A percentile compares a stretch with the other conserved stretches of the same genome.
Evolutionary conservation across 2,329 filamentous ascomycete species (phyloP).

Genomic region (Epichloe hybrida): DNA sequence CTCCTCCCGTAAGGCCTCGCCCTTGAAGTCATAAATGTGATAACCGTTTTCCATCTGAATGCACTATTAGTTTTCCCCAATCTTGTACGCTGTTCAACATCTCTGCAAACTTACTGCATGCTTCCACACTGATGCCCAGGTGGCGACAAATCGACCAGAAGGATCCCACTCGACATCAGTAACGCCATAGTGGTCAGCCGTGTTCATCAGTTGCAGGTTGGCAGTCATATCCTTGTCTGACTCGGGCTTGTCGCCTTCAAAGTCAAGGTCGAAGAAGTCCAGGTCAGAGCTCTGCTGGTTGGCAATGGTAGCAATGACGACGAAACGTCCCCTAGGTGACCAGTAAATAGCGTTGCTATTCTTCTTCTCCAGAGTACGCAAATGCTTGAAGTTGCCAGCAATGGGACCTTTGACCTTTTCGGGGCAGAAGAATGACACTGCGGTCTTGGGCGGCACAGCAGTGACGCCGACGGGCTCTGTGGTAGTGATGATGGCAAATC

Average conservation of each 20-base stretch:
- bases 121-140: conserved; percentile 90
- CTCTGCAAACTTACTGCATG: conserved; percentile 56
- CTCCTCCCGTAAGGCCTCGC: conserved; percentile 78
- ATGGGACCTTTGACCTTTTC: conserved; percentile 77
- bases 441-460: conserved; percentile 82
- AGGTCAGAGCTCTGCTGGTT: conserved; percentile 90
- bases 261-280: conserved; percentile 96
- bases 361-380: conserved; percentile 95
- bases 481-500: conserved; percentile 93
- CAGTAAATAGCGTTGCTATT: conserved; percentile 99
- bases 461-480: conserved; percentile 67
- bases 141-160: conserved; percentile 85
- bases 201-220: conserved; percentile 90
- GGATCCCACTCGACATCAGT: conserved; percentile 98
- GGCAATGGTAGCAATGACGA: conserved; percentile 83
- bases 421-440: conserved; percentile 90
- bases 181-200: conserved; percentile 88
- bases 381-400: conserved; percentile 89
- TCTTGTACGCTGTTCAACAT: not conserved
- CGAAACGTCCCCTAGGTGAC: conserved; percentile 90
- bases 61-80: conserved; percentile 2
- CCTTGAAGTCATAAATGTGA: conserved; percentile 94
- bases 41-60: conserved; percentile 95
- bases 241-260: conserved; percentile 91
- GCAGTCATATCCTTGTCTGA: conserved; percentile 87